Conservation (phyloP, 352 stramenopile genomes). For the Phytopythium delawarense region DNA sequence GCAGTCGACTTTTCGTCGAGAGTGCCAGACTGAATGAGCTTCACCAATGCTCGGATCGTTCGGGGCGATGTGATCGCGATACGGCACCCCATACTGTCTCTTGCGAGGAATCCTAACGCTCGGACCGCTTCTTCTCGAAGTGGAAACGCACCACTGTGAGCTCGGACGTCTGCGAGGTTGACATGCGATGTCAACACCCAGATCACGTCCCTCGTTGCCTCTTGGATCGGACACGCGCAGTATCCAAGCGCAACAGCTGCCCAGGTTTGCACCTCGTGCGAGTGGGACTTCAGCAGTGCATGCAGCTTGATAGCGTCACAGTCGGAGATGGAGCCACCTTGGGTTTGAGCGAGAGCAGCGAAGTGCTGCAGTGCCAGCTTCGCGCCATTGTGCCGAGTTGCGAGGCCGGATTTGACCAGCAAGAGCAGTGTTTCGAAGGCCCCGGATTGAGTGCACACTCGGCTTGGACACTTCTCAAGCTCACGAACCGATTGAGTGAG, state of each 20-base stretch:
- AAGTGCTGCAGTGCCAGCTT: background rate
- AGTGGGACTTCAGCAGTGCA: background rate
- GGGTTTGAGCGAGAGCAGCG: background rate
- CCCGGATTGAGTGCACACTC: background rate
- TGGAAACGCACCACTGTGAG: background rate
- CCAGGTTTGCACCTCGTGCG: background rate
- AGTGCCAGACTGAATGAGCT: background rate
- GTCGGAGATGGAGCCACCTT: background rate
- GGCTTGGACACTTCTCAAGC: no score
- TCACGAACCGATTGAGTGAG: background rate
- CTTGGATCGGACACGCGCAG: background rate
- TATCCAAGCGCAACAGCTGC: background rate
- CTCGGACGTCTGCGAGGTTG: background rate
- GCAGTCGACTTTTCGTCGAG: background rate
- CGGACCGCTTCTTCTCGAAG: background rate
- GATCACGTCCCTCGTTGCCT: background rate
- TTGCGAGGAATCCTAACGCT: background rate
- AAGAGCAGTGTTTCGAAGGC: background rate
- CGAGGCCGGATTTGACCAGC: background rate
- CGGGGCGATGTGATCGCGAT: background rate
- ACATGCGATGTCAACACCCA: background rate
- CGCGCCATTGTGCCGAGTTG: background rate
- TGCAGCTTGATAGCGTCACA: background rate
- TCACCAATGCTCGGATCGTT: background rate
- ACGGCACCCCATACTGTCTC: background rate